Evolutionary conservation across 352 stramenopile species (phyloP), one percentile per base, ranked within the genome.

Genomic region (Globisporangium spinosum): DNA sequence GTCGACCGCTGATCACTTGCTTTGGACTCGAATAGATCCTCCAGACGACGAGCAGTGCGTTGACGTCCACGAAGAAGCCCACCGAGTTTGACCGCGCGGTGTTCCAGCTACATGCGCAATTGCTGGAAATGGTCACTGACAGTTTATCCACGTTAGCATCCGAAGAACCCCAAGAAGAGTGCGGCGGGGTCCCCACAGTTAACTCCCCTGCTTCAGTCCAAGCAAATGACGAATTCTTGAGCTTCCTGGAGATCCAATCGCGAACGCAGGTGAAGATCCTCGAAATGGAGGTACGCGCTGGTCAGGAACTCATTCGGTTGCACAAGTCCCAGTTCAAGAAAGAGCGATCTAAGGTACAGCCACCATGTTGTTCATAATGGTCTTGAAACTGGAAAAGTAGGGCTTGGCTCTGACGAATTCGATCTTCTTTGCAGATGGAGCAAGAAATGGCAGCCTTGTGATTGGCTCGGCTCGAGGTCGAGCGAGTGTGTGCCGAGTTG

Each of bases 261-360:
- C 77, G 72, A 20, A 80, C 73, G 1, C 77, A 85, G 65, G 68
- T 82, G 17, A 83, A 77, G 65, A 79, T 91, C 35, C 73, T 91
- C 3, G 76, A 91, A 59, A 77, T 83, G 20, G 82, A 91, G 64
- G 62, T 91, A 2, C 77, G 78, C 8, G 82, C 82, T 3, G 80
- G 82, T 0, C 77, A 89, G 62, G 82, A 91, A 15, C 71, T 91
- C 15, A 68, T 89, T 12, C 78, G 82, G 0, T 55, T 91, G 8
- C 80, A 88, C 53, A 87, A 85, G 54, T 62, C 70, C 0, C 80
- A 91, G 22, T 74, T 83, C 23, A 71, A 85, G 32, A 83, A 80
- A 67, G 82, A 91, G 23, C 59, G 78, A 1, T 27, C 55, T 0
- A 72, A 82, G 70, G 80, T 88, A 32, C 29, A 0, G 3, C 29